phyloP scores from a whole-genome alignment of 257 asterid species.

The Rauvolfia tetraphylla region DNA sequence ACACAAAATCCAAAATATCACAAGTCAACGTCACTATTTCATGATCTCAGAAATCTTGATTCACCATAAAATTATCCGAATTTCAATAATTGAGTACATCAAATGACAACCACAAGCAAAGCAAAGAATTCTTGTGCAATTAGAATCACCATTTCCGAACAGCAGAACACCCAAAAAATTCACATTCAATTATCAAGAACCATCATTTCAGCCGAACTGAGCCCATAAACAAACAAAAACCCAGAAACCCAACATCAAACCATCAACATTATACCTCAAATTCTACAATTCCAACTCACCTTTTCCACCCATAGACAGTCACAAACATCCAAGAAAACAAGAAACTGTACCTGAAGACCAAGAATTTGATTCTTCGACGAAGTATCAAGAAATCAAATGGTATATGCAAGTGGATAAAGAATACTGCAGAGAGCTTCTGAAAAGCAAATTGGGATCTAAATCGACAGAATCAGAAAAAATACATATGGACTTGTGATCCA shows the following conservation, averaged over 20 bases:
- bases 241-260: background rate
- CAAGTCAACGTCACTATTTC: background rate
- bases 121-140: background rate
- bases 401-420: background rate
- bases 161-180: background rate
- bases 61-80: background rate
- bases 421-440: background rate
- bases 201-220: background rate
- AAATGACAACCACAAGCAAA: background rate
- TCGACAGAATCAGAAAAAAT: background rate
- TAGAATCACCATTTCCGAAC: background rate
- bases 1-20: too few species aligned
- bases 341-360: background rate
- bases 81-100: background rate
- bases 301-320: slow-evolving; percentile 1
- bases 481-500: background rate
- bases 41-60: background rate
- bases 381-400: background rate
- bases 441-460: background rate
- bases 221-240: background rate
- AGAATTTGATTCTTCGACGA: background rate
- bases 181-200: background rate
- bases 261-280: background rate
- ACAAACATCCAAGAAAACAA: background rate
- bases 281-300: background rate